phyloP scores from a whole-genome alignment of 257 asterid genomes.

The Cordia subcordata region DNA sequence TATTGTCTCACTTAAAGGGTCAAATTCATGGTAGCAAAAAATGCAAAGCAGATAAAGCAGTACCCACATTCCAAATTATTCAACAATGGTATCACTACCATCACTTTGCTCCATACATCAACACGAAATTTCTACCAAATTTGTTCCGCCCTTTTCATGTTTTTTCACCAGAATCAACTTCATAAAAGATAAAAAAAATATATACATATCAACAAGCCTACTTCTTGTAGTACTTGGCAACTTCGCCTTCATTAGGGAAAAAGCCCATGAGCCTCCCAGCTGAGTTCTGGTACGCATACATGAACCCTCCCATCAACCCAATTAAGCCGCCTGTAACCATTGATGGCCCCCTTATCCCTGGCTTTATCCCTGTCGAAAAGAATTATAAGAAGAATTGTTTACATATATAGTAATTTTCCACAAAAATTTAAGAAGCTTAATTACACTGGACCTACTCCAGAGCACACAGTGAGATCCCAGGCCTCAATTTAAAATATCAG shows the following conservation, averaged over 20 bases:
- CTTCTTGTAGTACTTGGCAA: constrained; percentile 74
- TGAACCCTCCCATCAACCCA: constrained; percentile 93
- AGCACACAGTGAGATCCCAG: too few species aligned
- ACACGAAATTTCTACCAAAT: not conserved
- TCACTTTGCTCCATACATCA: not conserved
- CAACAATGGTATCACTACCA: not conserved
- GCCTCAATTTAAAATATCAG: too few species aligned
- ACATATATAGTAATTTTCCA: not conserved
- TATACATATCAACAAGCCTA: constrained; percentile 22
- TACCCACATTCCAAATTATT: not conserved
- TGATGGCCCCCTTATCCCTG: constrained; percentile 93
- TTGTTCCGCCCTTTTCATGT: not conserved
- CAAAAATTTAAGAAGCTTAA: not conserved
- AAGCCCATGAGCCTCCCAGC: constrained; percentile 98
- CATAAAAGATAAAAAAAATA: constrained; percentile 7
- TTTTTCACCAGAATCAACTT: not conserved
- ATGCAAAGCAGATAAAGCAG: not conserved
- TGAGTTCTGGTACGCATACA: constrained; percentile 96
- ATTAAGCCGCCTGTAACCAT: constrained; percentile 97
- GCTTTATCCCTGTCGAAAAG: constrained; percentile 58
- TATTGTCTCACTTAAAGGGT: too few species aligned
- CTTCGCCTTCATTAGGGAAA: constrained; percentile 95
- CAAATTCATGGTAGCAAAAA: not conserved
- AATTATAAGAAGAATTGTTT: not conserved
- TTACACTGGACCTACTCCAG: too few species aligned